Evolutionary conservation across 192 early-diverging fungal species (phyloP).

Genomic region (Entrophospora sp.): DNA sequence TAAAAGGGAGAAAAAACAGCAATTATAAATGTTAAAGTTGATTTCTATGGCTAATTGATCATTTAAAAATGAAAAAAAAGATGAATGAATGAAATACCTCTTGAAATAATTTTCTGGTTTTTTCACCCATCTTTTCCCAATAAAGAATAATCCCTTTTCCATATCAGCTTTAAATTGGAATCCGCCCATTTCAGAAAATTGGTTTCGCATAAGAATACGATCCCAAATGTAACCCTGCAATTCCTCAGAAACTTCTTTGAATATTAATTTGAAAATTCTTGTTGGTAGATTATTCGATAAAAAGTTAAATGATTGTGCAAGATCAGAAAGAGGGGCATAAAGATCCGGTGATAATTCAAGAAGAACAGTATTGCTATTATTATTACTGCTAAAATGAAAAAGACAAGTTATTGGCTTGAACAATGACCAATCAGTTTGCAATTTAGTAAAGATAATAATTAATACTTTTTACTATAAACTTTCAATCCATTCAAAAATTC

Average conservation of each 20-base stretch:
- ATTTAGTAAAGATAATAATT: neutral
- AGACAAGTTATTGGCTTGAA: too few relatives aligned
- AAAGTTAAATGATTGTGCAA: slow-evolving; percentile 32
- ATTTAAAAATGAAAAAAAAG: neutral
- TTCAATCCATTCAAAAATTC: slow-evolving; percentile 37
- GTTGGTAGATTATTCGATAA: slow-evolving; percentile 28
- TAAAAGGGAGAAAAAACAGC: neutral
- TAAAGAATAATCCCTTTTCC: slow-evolving; percentile 35
- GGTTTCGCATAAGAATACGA: slow-evolving; percentile 40
- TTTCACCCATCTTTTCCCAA: slow-evolving; percentile 35
- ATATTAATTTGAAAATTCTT: slow-evolving; percentile 29
- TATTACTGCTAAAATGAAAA: too few relatives aligned
- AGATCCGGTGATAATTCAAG: slow-evolving; percentile 44
- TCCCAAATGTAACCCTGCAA: slow-evolving; percentile 48
- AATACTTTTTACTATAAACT: slow-evolving; percentile 38
- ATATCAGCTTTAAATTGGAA: slow-evolving; percentile 39
- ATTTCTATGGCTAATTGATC: neutral
- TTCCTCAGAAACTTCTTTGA: slow-evolving; percentile 31
- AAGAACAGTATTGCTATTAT: too few relatives aligned
- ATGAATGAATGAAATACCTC: slow-evolving; percentile 23
- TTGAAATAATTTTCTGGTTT: slow-evolving; percentile 43
- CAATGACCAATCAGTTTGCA: too few relatives aligned
- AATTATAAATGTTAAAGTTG: neutral
- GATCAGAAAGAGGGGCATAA: slow-evolving; percentile 36
- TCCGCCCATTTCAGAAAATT: slow-evolving; percentile 42